Base-by-base conservation (phyloP, 2,329 filamentous ascomycete genomes). In the Exophiala sp. region DNA sequence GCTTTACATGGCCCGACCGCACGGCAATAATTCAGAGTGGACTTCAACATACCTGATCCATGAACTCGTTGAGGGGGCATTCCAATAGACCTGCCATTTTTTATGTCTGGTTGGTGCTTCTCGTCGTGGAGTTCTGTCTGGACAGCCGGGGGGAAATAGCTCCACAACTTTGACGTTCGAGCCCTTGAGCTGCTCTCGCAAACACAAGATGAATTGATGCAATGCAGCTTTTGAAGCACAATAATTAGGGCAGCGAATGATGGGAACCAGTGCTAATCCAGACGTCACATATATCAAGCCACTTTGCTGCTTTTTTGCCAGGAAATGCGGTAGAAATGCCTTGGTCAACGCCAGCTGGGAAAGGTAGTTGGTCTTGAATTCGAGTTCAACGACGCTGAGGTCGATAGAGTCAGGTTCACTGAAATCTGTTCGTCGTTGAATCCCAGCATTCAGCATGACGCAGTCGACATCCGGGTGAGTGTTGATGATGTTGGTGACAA, bases 71-170 rank as follows among this genome's bases (percentile, higher is more conserved):
- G 43, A 80, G 56, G 2, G 76, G 11, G 76, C 72, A 80, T 79
- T 1, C 76, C 76, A 18, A 78, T 69, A n/a, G 65, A 53, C 13
- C 69, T 58, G 1, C 74, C 75, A 47, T 73, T 67, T 60, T 75
- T 70, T 58, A 76, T 66, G 55, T 78, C 73, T 0, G 75, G 75
- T 63, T 78, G 75, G 50, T 78, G 72, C 61, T 76, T 76, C 22
- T 67, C 67, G 51, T 79, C 75, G 52, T 79, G 76, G 21, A 80
- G 62, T 60, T 80, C 77, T 0, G 75, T 80, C 64, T 79, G 76
- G 29, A 79, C 76, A 1, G 75, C 73, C 0, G 76, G 77, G 2
- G 77, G 76, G 48, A 73, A n/a, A 75, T 8, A 80, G 66, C 61
- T 79, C 77, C 30, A 79, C 65, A n/a, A 79, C 69, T 52, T 76